These are phyloP conservation scores for Verticillium nubilum DNA, from an alignment of 2,329 filamentous ascomycete genomes.

Conservation along the genomic window DNA sequence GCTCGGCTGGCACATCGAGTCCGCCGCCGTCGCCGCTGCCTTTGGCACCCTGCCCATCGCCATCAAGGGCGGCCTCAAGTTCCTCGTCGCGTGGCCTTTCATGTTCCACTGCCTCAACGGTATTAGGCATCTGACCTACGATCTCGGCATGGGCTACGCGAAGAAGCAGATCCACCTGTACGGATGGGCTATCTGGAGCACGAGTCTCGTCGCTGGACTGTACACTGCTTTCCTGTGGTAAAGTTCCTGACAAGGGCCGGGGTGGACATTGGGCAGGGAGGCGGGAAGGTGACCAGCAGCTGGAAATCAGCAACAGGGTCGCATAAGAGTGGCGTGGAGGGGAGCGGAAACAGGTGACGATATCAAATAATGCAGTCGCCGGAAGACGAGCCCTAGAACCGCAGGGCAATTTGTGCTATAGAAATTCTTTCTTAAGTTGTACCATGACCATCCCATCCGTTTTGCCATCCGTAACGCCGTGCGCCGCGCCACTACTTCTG, in stretches of 20 bases:
- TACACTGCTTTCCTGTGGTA: constrained; percentile 44
- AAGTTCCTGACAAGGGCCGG: constrained; percentile 4
- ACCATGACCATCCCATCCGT: constrained; percentile 7
- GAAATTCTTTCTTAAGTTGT: constrained; percentile 7
- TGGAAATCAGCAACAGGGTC: background rate
- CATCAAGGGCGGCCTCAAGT: constrained; percentile 53
- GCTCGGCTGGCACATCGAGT: constrained; percentile 59
- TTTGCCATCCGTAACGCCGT: constrained; percentile 12
- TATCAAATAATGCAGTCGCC: constrained; percentile 1
- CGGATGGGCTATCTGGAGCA: constrained; percentile 43
- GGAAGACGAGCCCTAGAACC: constrained; percentile 1
- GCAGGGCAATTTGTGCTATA: constrained; percentile 1
- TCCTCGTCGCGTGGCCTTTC: constrained; percentile 53
- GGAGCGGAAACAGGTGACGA: background rate
- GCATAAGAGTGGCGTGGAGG: background rate
- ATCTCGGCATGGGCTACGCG: constrained; percentile 44
- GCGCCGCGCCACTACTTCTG: constrained; percentile 14
- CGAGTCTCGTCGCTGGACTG: constrained; percentile 35
- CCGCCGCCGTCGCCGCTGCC: constrained; percentile 52
- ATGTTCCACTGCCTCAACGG: constrained; percentile 53
- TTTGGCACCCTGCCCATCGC: constrained; percentile 54
- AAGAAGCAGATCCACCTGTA: constrained; percentile 39
- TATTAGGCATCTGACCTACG: constrained; percentile 48
- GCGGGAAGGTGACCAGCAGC: background rate
- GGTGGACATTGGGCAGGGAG: background rate